These are phyloP conservation scores for Mycosarcoma mackinlayi DNA, from an alignment of 1,284 basidiomycete genomes.

Conservation along the genomic window DNA sequence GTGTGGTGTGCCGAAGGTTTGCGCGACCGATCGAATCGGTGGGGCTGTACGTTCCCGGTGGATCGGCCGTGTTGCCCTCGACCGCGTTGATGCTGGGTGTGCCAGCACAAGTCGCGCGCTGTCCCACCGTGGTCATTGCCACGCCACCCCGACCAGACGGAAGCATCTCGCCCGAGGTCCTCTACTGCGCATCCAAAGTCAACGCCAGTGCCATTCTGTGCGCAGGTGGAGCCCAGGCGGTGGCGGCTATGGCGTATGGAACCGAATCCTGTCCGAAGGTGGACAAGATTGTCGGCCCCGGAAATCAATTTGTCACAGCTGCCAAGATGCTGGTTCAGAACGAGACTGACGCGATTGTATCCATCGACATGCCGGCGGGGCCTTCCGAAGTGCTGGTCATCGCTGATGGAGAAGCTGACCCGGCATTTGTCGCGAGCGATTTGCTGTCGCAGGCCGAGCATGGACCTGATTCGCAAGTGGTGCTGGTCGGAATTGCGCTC, in stretches of 20 bases:
- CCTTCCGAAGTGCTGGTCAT: constrained; percentile 77
- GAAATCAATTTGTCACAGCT: constrained; percentile 99
- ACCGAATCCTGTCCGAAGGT: constrained; percentile 97
- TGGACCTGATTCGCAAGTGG: constrained; percentile 96
- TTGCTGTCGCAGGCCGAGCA: constrained; percentile 96
- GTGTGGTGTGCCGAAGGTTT: constrained; percentile 79
- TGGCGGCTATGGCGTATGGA: constrained; percentile 97
- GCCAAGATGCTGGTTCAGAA: constrained; percentile 99
- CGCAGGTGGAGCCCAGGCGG: constrained; percentile 90
- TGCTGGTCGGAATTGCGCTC: constrained; percentile 84
- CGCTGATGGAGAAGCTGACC: constrained; percentile 85
- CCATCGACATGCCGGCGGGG: constrained; percentile 99
- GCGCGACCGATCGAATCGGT: constrained; percentile 92
- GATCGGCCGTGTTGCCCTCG: constrained; percentile 93
- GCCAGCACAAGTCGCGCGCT: constrained; percentile 96
- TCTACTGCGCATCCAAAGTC: constrained; percentile 65
- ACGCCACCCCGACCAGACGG: constrained; percentile 81
- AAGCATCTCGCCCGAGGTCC: constrained; percentile 65
- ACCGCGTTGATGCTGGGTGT: constrained; percentile 98
- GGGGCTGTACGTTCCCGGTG: constrained; percentile 96
- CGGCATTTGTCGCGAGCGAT: constrained; percentile 94
- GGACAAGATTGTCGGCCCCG: constrained; percentile 96
- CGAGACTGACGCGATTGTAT: constrained; percentile 94
- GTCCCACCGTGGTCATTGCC: constrained; percentile 89
- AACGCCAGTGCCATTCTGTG: constrained; percentile 69